A percentile compares a stretch with the other conserved stretches of the same genome.
Evolutionary conservation across 2,329 filamentous ascomycete genomes (phyloP).

Genomic region (Trichoderma sp.): DNA sequence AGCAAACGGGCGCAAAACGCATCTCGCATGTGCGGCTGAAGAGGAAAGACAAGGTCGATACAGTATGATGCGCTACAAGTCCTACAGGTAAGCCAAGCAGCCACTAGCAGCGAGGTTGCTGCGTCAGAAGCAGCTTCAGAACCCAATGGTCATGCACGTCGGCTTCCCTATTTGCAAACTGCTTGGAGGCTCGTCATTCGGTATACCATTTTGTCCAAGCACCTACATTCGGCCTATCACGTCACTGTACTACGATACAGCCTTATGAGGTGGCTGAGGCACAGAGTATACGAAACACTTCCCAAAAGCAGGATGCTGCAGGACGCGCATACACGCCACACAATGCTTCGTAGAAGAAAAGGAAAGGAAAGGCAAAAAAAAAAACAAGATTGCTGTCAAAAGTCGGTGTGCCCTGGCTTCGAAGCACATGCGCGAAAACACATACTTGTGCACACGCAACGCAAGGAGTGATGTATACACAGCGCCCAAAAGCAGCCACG

Average conservation of each 20-base stretch:
- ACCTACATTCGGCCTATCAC: not conserved
- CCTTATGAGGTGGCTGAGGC: not conserved
- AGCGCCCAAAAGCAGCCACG: not conserved
- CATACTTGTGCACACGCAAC: not conserved
- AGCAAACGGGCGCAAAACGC: constrained; percentile 18
- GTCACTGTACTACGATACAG: not conserved
- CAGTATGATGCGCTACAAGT: not conserved
- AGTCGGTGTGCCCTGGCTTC: constrained; percentile 24
- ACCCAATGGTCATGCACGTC: not conserved
- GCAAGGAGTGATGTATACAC: not conserved
- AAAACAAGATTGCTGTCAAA: constrained; percentile 3
- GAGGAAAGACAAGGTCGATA: not conserved
- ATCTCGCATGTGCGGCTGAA: constrained; percentile 25
- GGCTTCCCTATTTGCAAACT: not conserved
- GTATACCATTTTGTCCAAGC: not conserved
- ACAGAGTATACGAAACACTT: not conserved
- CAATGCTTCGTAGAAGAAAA: constrained; percentile 19
- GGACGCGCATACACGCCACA: not conserved
- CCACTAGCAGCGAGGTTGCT: constrained; percentile 5
- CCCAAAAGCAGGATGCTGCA: not conserved
- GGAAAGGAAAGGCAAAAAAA: no score
- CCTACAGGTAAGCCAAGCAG: not conserved
- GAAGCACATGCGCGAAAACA: not conserved
- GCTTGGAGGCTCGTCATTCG: not conserved
- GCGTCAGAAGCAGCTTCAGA: not conserved